Evolutionary conservation across 2,329 filamentous ascomycete genomes (phyloP), one percentile per base, ranked within the genome.

Genomic region (Ascochyta viciae-villosae): DNA sequence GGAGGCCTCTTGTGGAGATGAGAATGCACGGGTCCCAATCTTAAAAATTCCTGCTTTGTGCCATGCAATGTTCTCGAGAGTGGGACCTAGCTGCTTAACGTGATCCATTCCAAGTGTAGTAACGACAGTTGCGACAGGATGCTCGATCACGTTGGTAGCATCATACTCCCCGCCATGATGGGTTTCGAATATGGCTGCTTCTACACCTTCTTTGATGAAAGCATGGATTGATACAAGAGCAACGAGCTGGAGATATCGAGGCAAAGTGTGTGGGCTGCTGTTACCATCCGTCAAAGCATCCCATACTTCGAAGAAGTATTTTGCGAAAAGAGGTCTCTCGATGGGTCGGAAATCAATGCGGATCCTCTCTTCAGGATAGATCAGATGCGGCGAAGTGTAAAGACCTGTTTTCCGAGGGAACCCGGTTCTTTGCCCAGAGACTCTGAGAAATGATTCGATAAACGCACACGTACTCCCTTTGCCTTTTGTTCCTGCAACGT

Each of bases 21-120:
- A 57, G 31, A 57, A 88, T 2, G 85, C 85, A 16, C 82, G 80
- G 9, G 80, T 79, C 1, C 83, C 84, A 0, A 69, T 52, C 74
- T 90, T 90, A 78, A 90, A 86, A 54, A 91, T 88, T 1, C 88
- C 89, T 1, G 86, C 85, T 74, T 91, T 91, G 74, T 91, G 87
- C 88, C 88, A 90, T 0, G 88, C 87, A 60, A 91, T 89, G 72
- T 86, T 81, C 29, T 84, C 84, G 10, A 89, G 76, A 0, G 85
- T 88, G 16, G 81, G 74, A 4, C 89, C 89, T 1, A 91, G 80
- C 19, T 82, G 80, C 47, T 80, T 82, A 33, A 89, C 82, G 65
- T 91, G 89, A 66, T 91, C 89, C 60, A 91, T 85, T 4, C 87
- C 88, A 9, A 91, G 77, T n/a, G 84, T 83, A 41, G 83, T 86